phyloP scores from a whole-genome alignment of 371 early-diverging fungal genomes.

The Synchytrium microbalum region DNA sequence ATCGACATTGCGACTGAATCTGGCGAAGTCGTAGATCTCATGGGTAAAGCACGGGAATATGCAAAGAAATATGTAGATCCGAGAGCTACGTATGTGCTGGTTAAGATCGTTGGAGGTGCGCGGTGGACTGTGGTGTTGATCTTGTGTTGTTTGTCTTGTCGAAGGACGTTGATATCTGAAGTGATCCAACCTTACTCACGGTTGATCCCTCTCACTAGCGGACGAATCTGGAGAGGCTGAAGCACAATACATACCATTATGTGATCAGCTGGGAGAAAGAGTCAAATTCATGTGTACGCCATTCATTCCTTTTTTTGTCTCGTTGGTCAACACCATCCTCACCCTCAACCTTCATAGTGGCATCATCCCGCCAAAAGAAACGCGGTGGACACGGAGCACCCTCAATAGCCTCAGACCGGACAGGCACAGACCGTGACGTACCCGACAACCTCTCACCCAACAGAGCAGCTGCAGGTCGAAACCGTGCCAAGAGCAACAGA shows the following conservation, averaged over 20 bases:
- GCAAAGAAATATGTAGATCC: slow-evolving; percentile 35
- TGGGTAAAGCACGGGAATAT: slow-evolving; percentile 35
- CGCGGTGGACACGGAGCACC: neutral
- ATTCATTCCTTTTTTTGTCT: neutral
- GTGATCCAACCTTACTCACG: neutral
- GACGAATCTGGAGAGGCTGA: slow-evolving; percentile 31
- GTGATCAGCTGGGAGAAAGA: slow-evolving; percentile 20
- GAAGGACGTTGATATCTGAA: neutral
- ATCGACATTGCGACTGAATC: slow-evolving; percentile 42
- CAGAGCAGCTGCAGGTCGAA: neutral
- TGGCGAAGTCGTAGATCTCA: slow-evolving; percentile 44
- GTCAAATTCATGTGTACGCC: neutral
- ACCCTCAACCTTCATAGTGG: neutral
- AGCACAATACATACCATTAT: slow-evolving; percentile 26
- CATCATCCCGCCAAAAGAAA: neutral
- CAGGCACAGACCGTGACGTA: neutral
- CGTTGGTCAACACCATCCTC: neutral
- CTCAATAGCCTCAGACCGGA: neutral
- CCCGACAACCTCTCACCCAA: neutral
- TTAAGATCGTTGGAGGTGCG: slow-evolving; percentile 35
- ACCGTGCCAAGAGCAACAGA: neutral
- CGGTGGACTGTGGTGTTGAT: neutral
- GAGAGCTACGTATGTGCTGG: slow-evolving; percentile 34
- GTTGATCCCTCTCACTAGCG: neutral
- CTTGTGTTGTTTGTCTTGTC: neutral